Base-by-base conservation (phyloP, 345 rosid genomes). In the Aquilaria malaccensis region DNA sequence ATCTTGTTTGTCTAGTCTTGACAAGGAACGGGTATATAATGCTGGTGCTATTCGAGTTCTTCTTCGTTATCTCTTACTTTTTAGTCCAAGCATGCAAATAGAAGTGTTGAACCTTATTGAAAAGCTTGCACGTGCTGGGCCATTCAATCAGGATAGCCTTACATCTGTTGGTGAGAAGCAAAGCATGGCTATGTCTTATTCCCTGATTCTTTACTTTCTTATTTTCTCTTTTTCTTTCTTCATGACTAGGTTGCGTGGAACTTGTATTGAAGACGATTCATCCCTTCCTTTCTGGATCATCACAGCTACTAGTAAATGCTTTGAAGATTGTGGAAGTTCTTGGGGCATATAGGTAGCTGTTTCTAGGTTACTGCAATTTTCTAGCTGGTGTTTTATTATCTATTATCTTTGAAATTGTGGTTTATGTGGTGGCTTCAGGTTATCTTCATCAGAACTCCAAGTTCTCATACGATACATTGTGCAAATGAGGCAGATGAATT, bases 251-350 rank as follows among this genome's bases (percentile, higher is more conserved):
- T 67, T 95, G 99, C 47, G 91, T 91, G 77, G 97, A 95, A 67
- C 95, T 95, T 72, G 68, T 95, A 55, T 70, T 95, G 85, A 96
- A 88, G 82, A 91, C 78, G 33, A 85, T 95, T 72, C 86, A 76
- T 61, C 99, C 97, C 11, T 95, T 88, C 67, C 91, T 95, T 62
- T 72, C 77, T 12, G 86, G 96, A 56, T 88, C 96, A 74, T 91
- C 97, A 80, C 83, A 83, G 1, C 68, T 95, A 60, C 91, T 88
- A 61, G 81, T 86, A 30, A 73, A 88, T 80, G 81, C 91, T 69
- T 67, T 95, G 86, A 95, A 86, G 88, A 95, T 91, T 77, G 89
- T 95, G 70, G 96, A 91, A 78, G 81, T 79, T 79, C 94, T 95
- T 72, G 99, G 99, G 64, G 88, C 99, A 12, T 88, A 94, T 77